These are phyloP conservation scores for Chlamydomonas asymmetrica DNA, from an alignment of 139 green algal species.

Conservation along the genomic window DNA sequence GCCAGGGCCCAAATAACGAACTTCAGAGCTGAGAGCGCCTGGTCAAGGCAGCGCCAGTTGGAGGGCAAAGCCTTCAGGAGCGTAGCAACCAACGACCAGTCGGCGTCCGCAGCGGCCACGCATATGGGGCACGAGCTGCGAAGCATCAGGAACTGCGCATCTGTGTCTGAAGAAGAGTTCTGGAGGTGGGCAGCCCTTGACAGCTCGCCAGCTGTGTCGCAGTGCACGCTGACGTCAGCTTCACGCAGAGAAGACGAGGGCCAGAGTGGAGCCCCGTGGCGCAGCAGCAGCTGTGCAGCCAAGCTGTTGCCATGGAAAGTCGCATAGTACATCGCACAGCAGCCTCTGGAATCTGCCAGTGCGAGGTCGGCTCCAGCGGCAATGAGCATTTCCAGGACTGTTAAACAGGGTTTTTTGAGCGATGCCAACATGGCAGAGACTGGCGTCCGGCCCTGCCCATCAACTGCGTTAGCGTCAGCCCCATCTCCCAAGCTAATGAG, in stretches of 20 bases:
- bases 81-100: constrained; percentile 9
- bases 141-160: constrained; percentile 3
- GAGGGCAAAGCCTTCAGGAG: background rate
- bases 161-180: background rate
- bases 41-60: background rate
- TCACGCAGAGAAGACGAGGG: background rate
- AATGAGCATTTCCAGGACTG: background rate
- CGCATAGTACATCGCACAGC: background rate
- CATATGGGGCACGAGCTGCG: constrained; percentile 17
- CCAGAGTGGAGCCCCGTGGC: constrained; percentile 3
- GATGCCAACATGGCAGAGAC: background rate
- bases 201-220: too few relatives aligned
- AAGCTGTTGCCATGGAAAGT: background rate
- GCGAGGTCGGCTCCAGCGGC: background rate
- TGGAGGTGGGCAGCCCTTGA: background rate
- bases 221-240: background rate
- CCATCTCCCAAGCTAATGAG: background rate
- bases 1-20: constrained; percentile 28
- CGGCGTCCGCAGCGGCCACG: constrained; percentile 1
- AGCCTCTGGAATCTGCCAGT: background rate
- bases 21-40: constrained; percentile 13
- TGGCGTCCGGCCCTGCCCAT: too few relatives aligned
- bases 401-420: background rate
- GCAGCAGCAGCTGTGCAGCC: background rate
- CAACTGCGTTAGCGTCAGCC: background rate